A percentile compares a stretch with the other conserved stretches of the same genome.
Conservation (phyloP, 352 stramenopile genomes). For the Globisporangium viniferum region DNA sequence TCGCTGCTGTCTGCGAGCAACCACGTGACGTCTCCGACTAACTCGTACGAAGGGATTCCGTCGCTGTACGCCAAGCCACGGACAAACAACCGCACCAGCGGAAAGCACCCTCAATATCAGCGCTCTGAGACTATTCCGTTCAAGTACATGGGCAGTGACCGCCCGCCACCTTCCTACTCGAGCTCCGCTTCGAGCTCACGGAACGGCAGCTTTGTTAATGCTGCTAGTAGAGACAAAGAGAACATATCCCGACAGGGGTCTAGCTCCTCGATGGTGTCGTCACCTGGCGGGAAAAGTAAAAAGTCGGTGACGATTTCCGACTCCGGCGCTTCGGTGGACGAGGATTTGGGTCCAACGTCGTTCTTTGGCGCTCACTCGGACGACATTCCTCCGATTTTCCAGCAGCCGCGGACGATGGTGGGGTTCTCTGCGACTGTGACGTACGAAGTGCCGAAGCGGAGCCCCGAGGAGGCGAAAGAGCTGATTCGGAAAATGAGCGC, state of each 20-base stretch:
- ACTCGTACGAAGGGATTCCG: slow-evolving; percentile 18
- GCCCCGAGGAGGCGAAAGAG: slow-evolving; percentile 9
- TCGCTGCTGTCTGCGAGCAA: slow-evolving; percentile 1
- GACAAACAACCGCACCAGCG: neutral
- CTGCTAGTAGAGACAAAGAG: neutral
- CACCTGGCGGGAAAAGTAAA: slow-evolving; percentile 1
- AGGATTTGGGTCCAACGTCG: slow-evolving; percentile 5
- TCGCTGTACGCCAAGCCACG: slow-evolving; percentile 17
- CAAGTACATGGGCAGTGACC: slow-evolving; percentile 2
- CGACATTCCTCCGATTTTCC: slow-evolving; percentile 9
- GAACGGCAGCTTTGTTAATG: neutral
- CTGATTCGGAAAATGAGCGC: slow-evolving; percentile 20
- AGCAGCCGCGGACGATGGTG: slow-evolving; percentile 11
- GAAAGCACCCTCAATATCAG: neutral
- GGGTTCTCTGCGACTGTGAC: slow-evolving; percentile 12
- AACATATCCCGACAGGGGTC: neutral
- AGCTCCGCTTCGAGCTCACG: slow-evolving; percentile 7
- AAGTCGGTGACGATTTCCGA: neutral
- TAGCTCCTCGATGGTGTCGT: slow-evolving; percentile 1
- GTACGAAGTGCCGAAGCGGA: slow-evolving; percentile 18
- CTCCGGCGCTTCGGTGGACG: neutral
- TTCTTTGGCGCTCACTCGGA: slow-evolving; percentile 18
- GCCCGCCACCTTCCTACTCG: slow-evolving; percentile 8
- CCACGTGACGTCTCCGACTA: slow-evolving; percentile 17
- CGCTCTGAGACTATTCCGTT: slow-evolving; percentile 14